Evolutionary conservation across 108 stramenopile genomes (phyloP).

Genomic region (Pseudonitzschia pungens): DNA sequence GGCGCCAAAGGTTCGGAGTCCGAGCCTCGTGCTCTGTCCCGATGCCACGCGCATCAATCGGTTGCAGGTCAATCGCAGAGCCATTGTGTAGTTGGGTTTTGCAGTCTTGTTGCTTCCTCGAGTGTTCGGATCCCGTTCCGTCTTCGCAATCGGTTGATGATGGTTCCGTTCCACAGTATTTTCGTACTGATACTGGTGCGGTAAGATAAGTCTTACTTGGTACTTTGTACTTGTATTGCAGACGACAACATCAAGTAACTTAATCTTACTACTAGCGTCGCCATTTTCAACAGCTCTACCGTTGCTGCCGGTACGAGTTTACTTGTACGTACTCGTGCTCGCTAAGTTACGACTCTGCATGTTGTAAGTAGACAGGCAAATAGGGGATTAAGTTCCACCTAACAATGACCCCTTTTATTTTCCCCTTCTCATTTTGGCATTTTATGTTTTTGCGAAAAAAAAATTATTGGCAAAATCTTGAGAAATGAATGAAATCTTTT

Average conservation of each 20-base stretch:
- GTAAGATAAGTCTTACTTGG: too few species aligned
- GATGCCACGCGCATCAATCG: constrained; percentile 10
- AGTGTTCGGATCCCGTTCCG: background rate
- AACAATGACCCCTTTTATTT: too few species aligned
- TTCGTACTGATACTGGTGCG: too few species aligned
- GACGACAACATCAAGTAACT: background rate
- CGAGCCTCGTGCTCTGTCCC: constrained; percentile 1
- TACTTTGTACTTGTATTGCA: too few species aligned
- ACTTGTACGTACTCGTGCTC: background rate
- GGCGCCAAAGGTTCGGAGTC: constrained; percentile 34
- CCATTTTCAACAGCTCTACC: background rate
- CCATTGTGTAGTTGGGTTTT: constrained; percentile 19
- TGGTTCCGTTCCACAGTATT: too few species aligned
- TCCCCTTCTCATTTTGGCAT: too few species aligned
- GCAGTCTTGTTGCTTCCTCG: background rate
- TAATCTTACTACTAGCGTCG: background rate
- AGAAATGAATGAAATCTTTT: too few species aligned
- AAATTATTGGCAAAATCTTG: too few species aligned
- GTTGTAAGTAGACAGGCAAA: too few species aligned
- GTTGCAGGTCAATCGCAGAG: constrained; percentile 30
- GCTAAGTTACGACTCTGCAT: too few species aligned
- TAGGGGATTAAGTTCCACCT: too few species aligned
- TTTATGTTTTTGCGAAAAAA: too few species aligned
- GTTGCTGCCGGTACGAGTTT: background rate
- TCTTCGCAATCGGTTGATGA: background rate